These are phyloP conservation scores for Aureobasidium sp. DNA, from an alignment of 2,329 filamentous ascomycete genomes.

Conservation along the genomic window DNA sequence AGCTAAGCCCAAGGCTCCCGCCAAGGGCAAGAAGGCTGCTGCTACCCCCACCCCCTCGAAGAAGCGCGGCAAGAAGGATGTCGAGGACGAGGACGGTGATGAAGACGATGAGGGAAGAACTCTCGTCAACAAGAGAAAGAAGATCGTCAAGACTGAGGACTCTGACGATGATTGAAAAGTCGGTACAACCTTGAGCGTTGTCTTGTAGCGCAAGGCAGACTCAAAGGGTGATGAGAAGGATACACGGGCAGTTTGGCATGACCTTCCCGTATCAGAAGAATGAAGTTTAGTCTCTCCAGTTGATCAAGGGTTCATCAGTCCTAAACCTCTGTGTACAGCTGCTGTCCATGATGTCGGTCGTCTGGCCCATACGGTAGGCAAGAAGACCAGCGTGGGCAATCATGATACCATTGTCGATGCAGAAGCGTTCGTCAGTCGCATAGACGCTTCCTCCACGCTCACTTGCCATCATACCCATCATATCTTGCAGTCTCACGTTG, in stretches of 20 bases:
- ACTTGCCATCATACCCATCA: constrained; percentile 95
- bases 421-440: constrained; percentile 94
- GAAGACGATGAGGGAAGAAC: constrained; percentile 1
- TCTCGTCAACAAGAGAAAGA: constrained; percentile 5
- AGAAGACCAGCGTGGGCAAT: constrained; percentile 92
- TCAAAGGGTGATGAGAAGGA: not conserved
- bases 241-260: not conserved
- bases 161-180: constrained; percentile 10
- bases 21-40: constrained; percentile 15
- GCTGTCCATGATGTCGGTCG: constrained; percentile 68
- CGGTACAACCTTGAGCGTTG: not conserved
- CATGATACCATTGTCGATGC: constrained; percentile 99
- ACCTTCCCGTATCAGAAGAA: not conserved
- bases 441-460: constrained; percentile 86
- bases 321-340: constrained; percentile 52
- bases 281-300: constrained; percentile 36
- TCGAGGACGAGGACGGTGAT: not conserved
- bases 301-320: constrained; percentile 42
- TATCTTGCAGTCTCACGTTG: constrained; percentile 88
- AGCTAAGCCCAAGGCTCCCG: not conserved
- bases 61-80: constrained; percentile 13
- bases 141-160: constrained; percentile 8
- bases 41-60: constrained; percentile 21
- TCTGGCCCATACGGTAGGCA: constrained; percentile 73
- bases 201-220: not conserved